Evolutionary conservation across 306 rosid species (phyloP), one percentile per base, ranked within the genome.

Genomic region (Vigna mungo): DNA sequence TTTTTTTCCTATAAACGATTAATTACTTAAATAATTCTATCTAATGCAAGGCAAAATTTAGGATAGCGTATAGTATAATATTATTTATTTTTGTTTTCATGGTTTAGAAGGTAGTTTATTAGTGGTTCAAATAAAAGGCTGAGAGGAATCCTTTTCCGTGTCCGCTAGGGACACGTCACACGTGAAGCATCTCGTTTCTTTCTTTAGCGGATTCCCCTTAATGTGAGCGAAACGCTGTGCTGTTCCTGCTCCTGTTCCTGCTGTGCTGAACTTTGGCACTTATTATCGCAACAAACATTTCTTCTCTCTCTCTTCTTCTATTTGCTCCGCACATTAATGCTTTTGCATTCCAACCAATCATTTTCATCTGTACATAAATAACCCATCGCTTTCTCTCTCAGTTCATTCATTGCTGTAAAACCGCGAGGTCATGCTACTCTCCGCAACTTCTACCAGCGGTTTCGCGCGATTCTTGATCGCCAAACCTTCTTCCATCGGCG

Each of bases 401-500:
- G 44, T 32, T 0, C 10, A 5, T 21, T 53, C 2, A 7, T 17
- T 10, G 36, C 25, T 14, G 37, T 16, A 4, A 72, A 56, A 46
- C 15, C 6, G 37, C n/a, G 7, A 72, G 48, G 34, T 20, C 48
- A 49, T 59, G 8, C 7, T 74, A 23, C 43, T 61, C 5, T 44
- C 36, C 0, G 7, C 47, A 20, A 3, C 39, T 14, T 32, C n/a
- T 5, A 34, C 48, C 0, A 36, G 54, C 9, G 10, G 39, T 44
- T 44, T 7, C 20, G 23, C 20, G 6, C 68, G 48, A 43, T 30
- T 55, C 34, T 41, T 55, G 34, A 58, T 58, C 17, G 23, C 46
- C 1, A 39, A 23, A 46, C 62, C 64, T 71, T 80, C 64, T 71
- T 84, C 73, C 0, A 61, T 68, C 62, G 75, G 47, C 64, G 78